Evolutionary conservation across 495 filamentous ascomycete genomes (phyloP).

Genomic region (Penicillium atrosanguineum): DNA sequence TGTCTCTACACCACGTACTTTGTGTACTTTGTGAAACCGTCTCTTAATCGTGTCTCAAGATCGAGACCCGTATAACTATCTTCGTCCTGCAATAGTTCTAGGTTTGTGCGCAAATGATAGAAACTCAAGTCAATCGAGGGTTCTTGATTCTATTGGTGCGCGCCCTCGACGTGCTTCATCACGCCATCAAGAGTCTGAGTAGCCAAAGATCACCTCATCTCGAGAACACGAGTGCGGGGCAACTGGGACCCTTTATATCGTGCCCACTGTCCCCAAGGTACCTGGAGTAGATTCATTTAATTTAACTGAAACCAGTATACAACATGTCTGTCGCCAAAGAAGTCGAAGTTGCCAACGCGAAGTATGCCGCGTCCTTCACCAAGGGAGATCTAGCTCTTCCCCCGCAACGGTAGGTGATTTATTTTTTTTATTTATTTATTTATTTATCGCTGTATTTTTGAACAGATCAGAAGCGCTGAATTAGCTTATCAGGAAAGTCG

Average conservation of each 20-base stretch:
- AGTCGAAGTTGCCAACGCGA: slow-evolving; percentile 49
- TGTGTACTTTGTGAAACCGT: not conserved
- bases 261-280: slow-evolving; percentile 3
- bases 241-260: slow-evolving; percentile 4
- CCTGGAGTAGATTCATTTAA: not conserved
- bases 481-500: slow-evolving; percentile 22
- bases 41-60: not conserved
- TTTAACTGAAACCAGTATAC: not conserved
- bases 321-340: slow-evolving; percentile 36
- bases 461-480: not conserved
- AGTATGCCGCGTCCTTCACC: slow-evolving; percentile 61
- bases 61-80: not conserved
- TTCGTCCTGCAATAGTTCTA: not conserved
- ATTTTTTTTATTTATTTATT: not conserved
- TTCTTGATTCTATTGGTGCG: not conserved
- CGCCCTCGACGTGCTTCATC: not conserved
- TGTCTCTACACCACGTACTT: not conserved
- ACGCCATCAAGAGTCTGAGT: slow-evolving; percentile 12
- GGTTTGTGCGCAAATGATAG: no score
- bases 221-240: slow-evolving; percentile 12
- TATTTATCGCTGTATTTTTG: not conserved
- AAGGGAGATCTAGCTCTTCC: slow-evolving; percentile 67
- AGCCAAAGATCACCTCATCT: slow-evolving; percentile 18
- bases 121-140: not conserved
- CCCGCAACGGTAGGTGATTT: slow-evolving; percentile 53